phyloP scores from a whole-genome alignment of 1,284 basidiomycete genomes.

The Sphaerobolus stellatus region DNA sequence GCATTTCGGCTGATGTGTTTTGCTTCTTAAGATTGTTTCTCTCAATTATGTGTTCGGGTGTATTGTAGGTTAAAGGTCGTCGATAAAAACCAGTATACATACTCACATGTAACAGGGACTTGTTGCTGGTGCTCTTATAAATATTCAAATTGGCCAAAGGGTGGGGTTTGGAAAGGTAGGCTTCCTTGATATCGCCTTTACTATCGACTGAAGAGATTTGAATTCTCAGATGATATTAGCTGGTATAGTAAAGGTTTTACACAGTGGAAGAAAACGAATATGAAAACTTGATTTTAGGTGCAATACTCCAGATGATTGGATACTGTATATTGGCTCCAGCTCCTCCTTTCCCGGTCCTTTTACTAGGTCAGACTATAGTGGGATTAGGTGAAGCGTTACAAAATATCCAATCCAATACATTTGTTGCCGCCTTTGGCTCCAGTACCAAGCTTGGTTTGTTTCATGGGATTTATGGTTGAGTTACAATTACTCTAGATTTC shows the following conservation, averaged over 20 bases:
- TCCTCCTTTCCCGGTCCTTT: slow-evolving; percentile 41
- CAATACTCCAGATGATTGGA: slow-evolving; percentile 29
- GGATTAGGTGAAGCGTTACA: slow-evolving; percentile 24
- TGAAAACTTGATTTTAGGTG: slow-evolving; percentile 8
- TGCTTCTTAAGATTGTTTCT: slow-evolving; percentile 42
- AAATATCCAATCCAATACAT: slow-evolving; percentile 57
- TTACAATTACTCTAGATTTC: no score
- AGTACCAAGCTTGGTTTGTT: slow-evolving; percentile 62
- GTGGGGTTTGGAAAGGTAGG: slow-evolving; percentile 57
- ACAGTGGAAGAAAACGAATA: neutral
- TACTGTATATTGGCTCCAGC: slow-evolving; percentile 40
- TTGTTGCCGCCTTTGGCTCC: slow-evolving; percentile 47
- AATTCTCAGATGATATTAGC: slow-evolving; percentile 7
- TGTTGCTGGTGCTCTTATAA: slow-evolving; percentile 44
- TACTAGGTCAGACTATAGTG: slow-evolving; percentile 15
- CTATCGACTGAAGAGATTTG: slow-evolving; percentile 4
- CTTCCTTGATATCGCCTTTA: neutral
- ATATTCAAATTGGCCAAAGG: slow-evolving; percentile 49
- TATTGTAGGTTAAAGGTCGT: slow-evolving; percentile 35
- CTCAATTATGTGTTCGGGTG: slow-evolving; percentile 57
- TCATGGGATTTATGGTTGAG: slow-evolving; percentile 39
- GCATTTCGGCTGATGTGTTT: neutral
- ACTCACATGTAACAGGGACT: slow-evolving; percentile 39
- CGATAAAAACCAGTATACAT: slow-evolving; percentile 4
- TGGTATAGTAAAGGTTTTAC: neutral